Conservation (phyloP, 2,329 filamentous ascomycete species). For the Colletotrichum navitas region DNA sequence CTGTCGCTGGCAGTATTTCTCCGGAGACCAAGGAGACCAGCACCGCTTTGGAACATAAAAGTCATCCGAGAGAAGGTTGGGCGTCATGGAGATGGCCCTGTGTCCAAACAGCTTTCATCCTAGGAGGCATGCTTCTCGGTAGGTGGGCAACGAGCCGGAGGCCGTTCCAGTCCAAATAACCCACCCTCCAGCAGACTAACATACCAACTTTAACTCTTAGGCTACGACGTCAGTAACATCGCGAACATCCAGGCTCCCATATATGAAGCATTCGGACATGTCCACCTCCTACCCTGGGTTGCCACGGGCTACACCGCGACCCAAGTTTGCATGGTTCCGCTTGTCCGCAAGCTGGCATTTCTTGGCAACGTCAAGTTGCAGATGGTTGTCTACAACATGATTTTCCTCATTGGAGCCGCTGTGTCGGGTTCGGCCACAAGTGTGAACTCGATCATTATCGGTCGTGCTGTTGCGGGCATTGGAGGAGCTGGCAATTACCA, state of each 20-base stretch:
- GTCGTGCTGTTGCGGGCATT: conserved; percentile 50
- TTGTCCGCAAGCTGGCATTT: conserved; percentile 51
- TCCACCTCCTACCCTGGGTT: conserved; percentile 57
- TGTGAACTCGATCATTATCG: conserved; percentile 50
- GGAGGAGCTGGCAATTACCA: conserved; percentile 51
- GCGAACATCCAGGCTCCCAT: conserved; percentile 69
- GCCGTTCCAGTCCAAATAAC: not conserved
- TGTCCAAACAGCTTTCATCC: conserved; percentile 18
- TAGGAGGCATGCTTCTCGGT: conserved; percentile 33
- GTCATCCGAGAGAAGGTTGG: conserved; percentile 24
- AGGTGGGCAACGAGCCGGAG: not conserved
- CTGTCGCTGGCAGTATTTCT: not conserved
- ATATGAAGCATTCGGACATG: conserved; percentile 61
- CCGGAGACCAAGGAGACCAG: conserved; percentile 13
- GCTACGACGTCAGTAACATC: conserved; percentile 59
- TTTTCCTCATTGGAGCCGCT: conserved; percentile 49
- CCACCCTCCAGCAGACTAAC: not conserved
- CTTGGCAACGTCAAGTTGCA: conserved; percentile 51
- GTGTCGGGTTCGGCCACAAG: conserved; percentile 49
- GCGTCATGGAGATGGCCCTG: conserved; percentile 29
- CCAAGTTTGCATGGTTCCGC: conserved; percentile 51
- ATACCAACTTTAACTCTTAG: conserved; percentile 41
- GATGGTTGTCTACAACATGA: conserved; percentile 44
- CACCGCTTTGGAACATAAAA: not conserved
- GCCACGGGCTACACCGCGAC: conserved; percentile 52